Base-by-base conservation (phyloP, 1,284 basidiomycete genomes). In the Trametes hirsuta region DNA sequence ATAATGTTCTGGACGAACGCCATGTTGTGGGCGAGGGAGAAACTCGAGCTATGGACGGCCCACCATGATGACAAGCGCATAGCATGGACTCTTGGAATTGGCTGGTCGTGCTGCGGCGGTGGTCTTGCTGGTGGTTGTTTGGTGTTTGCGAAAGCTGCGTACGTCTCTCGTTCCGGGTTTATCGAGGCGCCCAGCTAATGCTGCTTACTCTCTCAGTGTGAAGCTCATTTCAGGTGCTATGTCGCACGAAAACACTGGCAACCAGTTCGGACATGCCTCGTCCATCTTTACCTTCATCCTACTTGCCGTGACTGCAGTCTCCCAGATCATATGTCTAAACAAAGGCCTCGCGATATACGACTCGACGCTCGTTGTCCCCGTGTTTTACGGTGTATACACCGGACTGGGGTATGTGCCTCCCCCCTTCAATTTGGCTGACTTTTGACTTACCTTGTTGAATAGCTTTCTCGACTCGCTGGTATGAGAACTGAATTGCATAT, bases 281-380 rank as follows among this genome's bases (percentile, higher is more conserved):
- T 83, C 91, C 1, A 87, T 97, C 60, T 84, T 95, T 71, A 95
- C 94, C 0, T 86, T 97, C 65, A 76, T 95, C 39, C 77, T 96
- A 24, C 84, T 97, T 37, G 83, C 82, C 5, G 71, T 85, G 45
- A 95, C 94, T 0, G 95, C 94, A 0, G 86, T 97, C 15, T 76
- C 89, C 37, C 95, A 98, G 73, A 97, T 97, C 63, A 85, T 95
- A 46, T 96, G 93, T 72, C 80, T 97, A 39, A 96, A 97, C 73
- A 86, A 88, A 56, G 95, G 91, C 4, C 79, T 96, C 21, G 87
- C 87, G 68, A 85, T 89, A 4, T 93, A 92, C 68, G 91, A 93
- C 61, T 87, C 87, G 3, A 90, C 90, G 0, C 78, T 91, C 1
- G 86, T 90, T 22, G 89, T 91, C 0, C 89, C 90, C 0, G 81